phyloP scores from a whole-genome alignment of 345 rosid genomes.

The Brassica cretica region DNA sequence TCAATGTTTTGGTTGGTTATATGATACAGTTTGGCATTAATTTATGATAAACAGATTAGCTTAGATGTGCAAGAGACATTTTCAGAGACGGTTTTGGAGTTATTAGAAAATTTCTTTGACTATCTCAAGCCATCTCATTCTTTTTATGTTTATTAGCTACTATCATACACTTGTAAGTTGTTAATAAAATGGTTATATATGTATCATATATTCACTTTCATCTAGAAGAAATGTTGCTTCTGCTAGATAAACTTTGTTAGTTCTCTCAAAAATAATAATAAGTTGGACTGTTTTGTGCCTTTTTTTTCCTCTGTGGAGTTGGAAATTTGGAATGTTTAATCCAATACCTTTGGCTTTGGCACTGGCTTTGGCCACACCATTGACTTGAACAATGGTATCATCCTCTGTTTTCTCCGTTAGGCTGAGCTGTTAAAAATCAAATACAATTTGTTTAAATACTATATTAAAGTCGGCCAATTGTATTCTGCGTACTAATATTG shows the following conservation, averaged over 20 bases:
- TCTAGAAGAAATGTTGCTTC: conserved; percentile 42
- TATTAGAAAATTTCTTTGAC: conserved; percentile 25
- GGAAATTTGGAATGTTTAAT: conserved; percentile 14
- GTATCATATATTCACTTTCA: conserved; percentile 37
- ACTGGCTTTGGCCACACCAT: conserved; percentile 21
- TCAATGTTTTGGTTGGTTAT: conserved; percentile 1
- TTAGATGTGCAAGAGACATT: neutral
- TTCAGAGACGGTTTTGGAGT: conserved; percentile 29
- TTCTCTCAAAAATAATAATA: conserved; percentile 9
- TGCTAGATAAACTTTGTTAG: conserved; percentile 19
- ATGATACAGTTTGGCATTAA: neutral
- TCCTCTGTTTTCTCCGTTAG: conserved; percentile 34
- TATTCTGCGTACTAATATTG: neutral
- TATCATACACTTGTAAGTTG: conserved; percentile 34
- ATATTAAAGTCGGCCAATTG: neutral
- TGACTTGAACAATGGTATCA: conserved; percentile 31
- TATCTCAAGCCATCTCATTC: conserved; percentile 36
- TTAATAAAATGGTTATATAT: conserved; percentile 29
- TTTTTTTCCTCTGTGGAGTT: neutral
- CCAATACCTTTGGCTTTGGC: conserved; percentile 17
- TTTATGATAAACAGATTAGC: neutral
- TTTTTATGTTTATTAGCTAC: neutral
- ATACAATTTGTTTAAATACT: neutral
- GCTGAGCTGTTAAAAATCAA: conserved; percentile 20
- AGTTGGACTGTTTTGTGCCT: conserved; percentile 1